Evolutionary conservation across 306 rosid genomes (phyloP).

Genomic region (Alnus rubra): DNA sequence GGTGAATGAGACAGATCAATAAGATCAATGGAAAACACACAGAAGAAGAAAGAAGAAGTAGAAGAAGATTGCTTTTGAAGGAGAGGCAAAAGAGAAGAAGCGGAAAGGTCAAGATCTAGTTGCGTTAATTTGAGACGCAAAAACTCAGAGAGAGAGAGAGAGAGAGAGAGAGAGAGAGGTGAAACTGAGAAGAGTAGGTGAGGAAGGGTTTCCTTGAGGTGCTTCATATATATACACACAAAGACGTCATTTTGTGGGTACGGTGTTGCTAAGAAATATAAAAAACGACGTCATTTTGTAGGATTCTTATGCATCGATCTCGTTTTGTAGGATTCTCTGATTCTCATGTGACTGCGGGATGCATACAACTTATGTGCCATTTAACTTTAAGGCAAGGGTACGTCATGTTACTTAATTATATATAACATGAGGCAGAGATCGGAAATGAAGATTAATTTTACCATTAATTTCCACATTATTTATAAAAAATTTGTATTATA

Average conservation of each 20-base stretch:
- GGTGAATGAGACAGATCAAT: not conserved
- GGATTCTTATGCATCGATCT: not conserved
- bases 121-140: not conserved
- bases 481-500: too few species aligned
- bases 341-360: not conserved
- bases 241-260: not conserved
- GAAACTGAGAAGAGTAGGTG: slow-evolving; percentile 16
- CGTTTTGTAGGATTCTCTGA: not conserved
- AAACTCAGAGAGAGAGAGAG: slow-evolving; percentile 4
- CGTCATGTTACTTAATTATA: too few species aligned
- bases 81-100: too few species aligned
- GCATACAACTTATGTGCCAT: not conserved
- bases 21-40: not conserved
- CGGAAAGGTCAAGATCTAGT: slow-evolving; percentile 12
- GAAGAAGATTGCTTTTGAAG: not conserved
- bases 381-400: too few species aligned
- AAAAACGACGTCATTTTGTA: not conserved
- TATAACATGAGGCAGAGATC: too few species aligned
- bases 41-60: not conserved
- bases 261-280: not conserved
- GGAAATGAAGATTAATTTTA: too few species aligned
- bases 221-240: slow-evolving; percentile 22
- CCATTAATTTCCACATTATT: too few species aligned
- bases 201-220: slow-evolving; percentile 36
- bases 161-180: not conserved